Evolutionary conservation across 768 basidiomycete genomes (phyloP).

Genomic region (Trametopsis cervina): DNA sequence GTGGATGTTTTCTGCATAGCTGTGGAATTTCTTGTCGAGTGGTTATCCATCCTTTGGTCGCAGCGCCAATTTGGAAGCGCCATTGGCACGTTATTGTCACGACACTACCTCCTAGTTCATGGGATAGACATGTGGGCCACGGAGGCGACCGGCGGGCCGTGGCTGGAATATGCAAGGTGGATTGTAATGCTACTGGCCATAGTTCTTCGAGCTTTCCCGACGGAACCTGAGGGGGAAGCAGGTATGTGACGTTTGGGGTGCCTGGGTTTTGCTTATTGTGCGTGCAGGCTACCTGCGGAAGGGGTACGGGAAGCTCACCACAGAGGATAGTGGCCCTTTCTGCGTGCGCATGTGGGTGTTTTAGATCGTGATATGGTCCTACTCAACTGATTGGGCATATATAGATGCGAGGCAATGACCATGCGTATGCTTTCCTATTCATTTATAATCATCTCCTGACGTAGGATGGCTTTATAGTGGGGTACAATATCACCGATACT

Average conservation of each 20-base stretch:
- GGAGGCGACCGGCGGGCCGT: not conserved
- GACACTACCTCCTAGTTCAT: not conserved
- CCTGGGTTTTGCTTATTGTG: no score
- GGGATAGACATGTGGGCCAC: not conserved
- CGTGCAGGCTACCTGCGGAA: no score
- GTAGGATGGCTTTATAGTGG: not conserved
- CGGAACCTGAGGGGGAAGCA: no score
- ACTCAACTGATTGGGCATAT: not conserved
- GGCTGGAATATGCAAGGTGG: not conserved
- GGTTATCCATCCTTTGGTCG: not conserved
- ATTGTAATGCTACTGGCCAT: not conserved
- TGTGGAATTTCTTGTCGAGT: not conserved
- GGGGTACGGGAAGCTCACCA: no score
- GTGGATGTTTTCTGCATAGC: not conserved
- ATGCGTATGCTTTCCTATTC: not conserved
- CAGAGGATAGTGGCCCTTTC: no score
- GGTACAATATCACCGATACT: not conserved
- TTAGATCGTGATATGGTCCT: no score
- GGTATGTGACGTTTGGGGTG: no score
- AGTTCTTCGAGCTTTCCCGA: no score
- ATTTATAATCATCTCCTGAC: not conserved
- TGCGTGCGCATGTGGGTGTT: no score
- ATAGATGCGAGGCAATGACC: not conserved
- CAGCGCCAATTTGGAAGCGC: not conserved
- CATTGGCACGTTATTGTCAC: not conserved